Percentiles rank a stretch among this genome's conserved stretches.
These are phyloP conservation scores for Penicillium expansum DNA, from an alignment of 2,329 filamentous ascomycete species.

Conservation along the genomic window DNA sequence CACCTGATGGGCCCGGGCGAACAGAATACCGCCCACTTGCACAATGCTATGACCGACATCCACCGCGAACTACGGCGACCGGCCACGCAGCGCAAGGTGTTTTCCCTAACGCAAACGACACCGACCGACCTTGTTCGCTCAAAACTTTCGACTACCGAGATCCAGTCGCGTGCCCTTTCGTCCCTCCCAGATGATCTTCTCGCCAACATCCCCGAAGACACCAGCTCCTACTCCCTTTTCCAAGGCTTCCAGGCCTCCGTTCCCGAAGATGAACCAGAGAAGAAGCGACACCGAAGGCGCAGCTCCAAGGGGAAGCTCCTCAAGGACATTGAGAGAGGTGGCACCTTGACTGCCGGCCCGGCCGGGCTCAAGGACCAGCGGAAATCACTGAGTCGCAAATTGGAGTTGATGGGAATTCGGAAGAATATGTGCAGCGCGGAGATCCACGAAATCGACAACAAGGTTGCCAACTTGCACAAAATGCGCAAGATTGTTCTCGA, in stretches of 20 bases:
- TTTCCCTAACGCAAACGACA: slow-evolving; percentile 83
- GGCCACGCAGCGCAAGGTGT: slow-evolving; percentile 80
- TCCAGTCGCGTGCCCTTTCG: slow-evolving; percentile 86
- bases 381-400: slow-evolving; percentile 72
- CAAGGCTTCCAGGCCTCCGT: slow-evolving; percentile 93
- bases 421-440: slow-evolving; percentile 98
- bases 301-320: slow-evolving; percentile 74
- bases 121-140: slow-evolving; percentile 93
- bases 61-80: slow-evolving; percentile 85
- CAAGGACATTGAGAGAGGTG: slow-evolving; percentile 57
- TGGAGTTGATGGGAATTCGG: slow-evolving; percentile 86
- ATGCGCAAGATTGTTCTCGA: slow-evolving; percentile 93
- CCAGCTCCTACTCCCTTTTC: slow-evolving; percentile 87
- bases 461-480: slow-evolving; percentile 85
- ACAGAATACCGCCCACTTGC: slow-evolving; percentile 64
- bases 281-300: slow-evolving; percentile 66
- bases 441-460: slow-evolving; percentile 94
- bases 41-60: slow-evolving; percentile 81
- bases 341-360: slow-evolving; percentile 60
- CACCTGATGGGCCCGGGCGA: slow-evolving; percentile 75
- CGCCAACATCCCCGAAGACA: slow-evolving; percentile 79
- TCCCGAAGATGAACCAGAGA: slow-evolving; percentile 64
- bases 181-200: slow-evolving; percentile 89
- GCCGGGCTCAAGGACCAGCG: slow-evolving; percentile 76
- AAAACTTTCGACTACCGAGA: slow-evolving; percentile 84